These are phyloP conservation scores for Lasiosphaeriaceae sp. DNA, from an alignment of 495 filamentous ascomycete genomes.

Conservation along the genomic window DNA sequence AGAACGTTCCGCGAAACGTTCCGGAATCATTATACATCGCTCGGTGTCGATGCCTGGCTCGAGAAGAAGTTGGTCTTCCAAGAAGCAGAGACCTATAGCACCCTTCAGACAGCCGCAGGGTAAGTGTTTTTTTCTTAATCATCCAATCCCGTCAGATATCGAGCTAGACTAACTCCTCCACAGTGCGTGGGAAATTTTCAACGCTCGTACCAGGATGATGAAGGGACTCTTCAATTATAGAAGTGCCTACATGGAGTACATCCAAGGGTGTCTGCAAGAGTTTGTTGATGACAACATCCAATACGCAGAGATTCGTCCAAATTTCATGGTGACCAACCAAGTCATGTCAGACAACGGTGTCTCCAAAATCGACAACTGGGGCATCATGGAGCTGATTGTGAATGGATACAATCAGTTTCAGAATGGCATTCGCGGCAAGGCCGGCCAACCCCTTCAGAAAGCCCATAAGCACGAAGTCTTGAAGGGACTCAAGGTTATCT, in stretches of 20 bases:
- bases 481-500: constrained; percentile 49
- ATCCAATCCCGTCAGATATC: neutral
- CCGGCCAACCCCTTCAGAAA: constrained; percentile 18
- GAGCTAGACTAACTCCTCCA: neutral
- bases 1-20: constrained; percentile 30
- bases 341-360: constrained; percentile 44
- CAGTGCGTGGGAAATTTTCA: constrained; percentile 54
- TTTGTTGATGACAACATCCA: constrained; percentile 53
- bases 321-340: constrained; percentile 54
- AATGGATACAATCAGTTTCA: constrained; percentile 44
- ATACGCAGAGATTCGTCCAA: constrained; percentile 55
- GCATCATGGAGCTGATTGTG: constrained; percentile 49
- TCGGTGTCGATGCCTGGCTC: constrained; percentile 38
- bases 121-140: no score
- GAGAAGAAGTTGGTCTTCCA: constrained; percentile 47
- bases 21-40: neutral
- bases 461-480: constrained; percentile 23
- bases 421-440: constrained; percentile 7
- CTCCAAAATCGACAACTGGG: constrained; percentile 39
- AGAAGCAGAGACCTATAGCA: constrained; percentile 42
- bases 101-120: constrained; percentile 36
- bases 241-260: constrained; percentile 48
- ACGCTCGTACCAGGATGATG: constrained; percentile 55
- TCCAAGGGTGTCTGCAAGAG: constrained; percentile 41
- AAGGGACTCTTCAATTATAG: constrained; percentile 57